phyloP scores from a whole-genome alignment of 1,284 basidiomycete genomes.

The Moesziomyces globuligerus region DNA sequence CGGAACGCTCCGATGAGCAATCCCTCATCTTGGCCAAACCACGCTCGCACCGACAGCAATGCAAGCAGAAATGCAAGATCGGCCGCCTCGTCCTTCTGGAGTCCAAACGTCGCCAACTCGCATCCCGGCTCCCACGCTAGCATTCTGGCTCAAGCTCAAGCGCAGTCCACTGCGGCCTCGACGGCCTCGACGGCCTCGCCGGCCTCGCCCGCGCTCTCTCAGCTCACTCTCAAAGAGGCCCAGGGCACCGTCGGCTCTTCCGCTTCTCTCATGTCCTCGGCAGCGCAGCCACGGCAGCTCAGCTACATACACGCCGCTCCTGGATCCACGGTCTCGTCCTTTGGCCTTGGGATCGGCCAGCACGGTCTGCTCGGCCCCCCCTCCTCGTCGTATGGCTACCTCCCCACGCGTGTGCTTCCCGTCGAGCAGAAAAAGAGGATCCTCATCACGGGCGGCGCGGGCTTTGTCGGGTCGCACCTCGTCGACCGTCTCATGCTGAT shows the following conservation, averaged over 20 bases:
- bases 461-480: slow-evolving; percentile 96
- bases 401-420: slow-evolving; percentile 86
- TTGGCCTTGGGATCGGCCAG: slow-evolving; percentile 10
- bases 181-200: background rate
- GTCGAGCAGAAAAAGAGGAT: slow-evolving; percentile 84
- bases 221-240: background rate
- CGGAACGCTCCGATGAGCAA: background rate
- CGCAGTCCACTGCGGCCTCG: background rate
- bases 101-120: slow-evolving; percentile 27
- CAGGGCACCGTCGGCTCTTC: slow-evolving; percentile 1
- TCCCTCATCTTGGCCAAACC: slow-evolving; percentile 6
- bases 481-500: slow-evolving; percentile 92
- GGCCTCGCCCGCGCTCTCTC: background rate
- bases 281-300: slow-evolving; percentile 13
- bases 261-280: background rate
- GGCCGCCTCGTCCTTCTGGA: slow-evolving; percentile 33
- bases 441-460: slow-evolving; percentile 90
- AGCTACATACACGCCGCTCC: slow-evolving; percentile 47
- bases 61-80: slow-evolving; percentile 7
- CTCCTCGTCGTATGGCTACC: slow-evolving; percentile 71
- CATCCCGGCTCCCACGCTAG: slow-evolving; percentile 42
- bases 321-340: slow-evolving; percentile 15
- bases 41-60: slow-evolving; percentile 28
- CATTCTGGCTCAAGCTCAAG: slow-evolving; percentile 30
- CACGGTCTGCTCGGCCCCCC: slow-evolving; percentile 2